Conservation (phyloP, 2,329 filamentous ascomycete genomes). For the Pseudohalonectria lignicola region DNA sequence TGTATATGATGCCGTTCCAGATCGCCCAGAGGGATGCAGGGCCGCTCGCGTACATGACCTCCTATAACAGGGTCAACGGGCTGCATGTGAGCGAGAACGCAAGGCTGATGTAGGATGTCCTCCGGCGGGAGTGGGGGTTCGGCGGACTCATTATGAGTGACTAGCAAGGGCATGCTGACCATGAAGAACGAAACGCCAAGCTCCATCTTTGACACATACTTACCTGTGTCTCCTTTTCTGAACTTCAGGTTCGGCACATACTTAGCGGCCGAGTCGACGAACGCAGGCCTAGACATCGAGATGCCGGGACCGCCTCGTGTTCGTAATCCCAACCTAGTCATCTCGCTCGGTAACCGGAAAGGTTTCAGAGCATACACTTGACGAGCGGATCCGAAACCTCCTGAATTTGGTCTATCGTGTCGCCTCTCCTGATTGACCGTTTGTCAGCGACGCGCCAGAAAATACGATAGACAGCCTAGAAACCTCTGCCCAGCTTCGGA, state of each 20-base stretch:
- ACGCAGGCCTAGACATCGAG: conserved; percentile 15
- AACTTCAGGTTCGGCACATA: conserved; percentile 15
- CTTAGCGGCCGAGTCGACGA: conserved; percentile 12
- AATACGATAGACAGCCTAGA: conserved; percentile 1
- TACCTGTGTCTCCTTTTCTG: too few relatives aligned
- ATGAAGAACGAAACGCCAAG: too few relatives aligned
- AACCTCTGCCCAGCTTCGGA: conserved; percentile 5
- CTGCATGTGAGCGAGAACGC: conserved; percentile 24
- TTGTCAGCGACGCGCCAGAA: not conserved
- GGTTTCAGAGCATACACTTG: conserved; percentile 13
- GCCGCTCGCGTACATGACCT: conserved; percentile 24
- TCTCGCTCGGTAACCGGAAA: conserved; percentile 13
- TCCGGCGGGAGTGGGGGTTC: conserved; percentile 26
- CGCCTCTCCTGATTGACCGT: not conserved
- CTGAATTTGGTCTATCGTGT: conserved; percentile 11
- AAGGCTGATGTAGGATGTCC: conserved; percentile 19
- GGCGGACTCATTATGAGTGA: conserved; percentile 27
- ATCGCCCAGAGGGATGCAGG: conserved; percentile 21
- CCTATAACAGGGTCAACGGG: conserved; percentile 28
- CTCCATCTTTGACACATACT: not conserved
- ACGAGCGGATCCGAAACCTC: conserved; percentile 15
- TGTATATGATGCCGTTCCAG: conserved; percentile 27
- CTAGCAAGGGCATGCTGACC: conserved; percentile 21
- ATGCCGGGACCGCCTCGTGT: conserved; percentile 18
- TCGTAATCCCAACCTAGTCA: conserved; percentile 13